Conservation (phyloP, 1,284 basidiomycete species). For the Cerioporus squamosus region DNA sequence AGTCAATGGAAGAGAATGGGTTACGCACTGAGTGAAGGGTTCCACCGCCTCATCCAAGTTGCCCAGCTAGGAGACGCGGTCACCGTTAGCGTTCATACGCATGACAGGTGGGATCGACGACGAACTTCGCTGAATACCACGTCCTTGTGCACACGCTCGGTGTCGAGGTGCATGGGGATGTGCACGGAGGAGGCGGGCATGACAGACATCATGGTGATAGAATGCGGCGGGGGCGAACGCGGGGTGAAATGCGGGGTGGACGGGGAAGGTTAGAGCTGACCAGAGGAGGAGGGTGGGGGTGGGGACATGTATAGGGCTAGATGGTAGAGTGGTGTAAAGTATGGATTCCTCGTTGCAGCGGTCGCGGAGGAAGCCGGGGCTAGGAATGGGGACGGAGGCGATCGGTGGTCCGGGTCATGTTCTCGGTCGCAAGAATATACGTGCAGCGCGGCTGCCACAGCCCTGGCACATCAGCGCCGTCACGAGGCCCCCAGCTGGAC, state of each 20-base stretch:
- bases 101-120: conserved; percentile 5
- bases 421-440: conserved; percentile 25
- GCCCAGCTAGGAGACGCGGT: conserved; percentile 43
- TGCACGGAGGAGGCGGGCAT: conserved; percentile 38
- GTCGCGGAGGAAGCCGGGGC: conserved; percentile 30
- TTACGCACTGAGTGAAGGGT: conserved; percentile 58
- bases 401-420: conserved; percentile 24
- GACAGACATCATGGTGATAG: conserved; percentile 43
- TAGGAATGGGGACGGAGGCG: conserved; percentile 24
- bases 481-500: conserved; percentile 21
- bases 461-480: conserved; percentile 19
- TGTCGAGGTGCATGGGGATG: conserved; percentile 37
- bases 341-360: conserved; percentile 28
- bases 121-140: conserved; percentile 48
- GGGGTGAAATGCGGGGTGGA: conserved; percentile 20
- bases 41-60: conserved; percentile 56
- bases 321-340: conserved; percentile 18
- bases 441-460: conserved; percentile 18
- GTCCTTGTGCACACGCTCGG: conserved; percentile 30
- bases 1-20: neutral
- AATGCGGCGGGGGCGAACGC: conserved; percentile 7
- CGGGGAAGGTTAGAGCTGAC: conserved; percentile 4
- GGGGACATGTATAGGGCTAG: conserved; percentile 11
- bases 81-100: conserved; percentile 15
- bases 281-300: conserved; percentile 22